Conservation (phyloP, 495 filamentous ascomycete species). For the Penicillium coffeae region DNA sequence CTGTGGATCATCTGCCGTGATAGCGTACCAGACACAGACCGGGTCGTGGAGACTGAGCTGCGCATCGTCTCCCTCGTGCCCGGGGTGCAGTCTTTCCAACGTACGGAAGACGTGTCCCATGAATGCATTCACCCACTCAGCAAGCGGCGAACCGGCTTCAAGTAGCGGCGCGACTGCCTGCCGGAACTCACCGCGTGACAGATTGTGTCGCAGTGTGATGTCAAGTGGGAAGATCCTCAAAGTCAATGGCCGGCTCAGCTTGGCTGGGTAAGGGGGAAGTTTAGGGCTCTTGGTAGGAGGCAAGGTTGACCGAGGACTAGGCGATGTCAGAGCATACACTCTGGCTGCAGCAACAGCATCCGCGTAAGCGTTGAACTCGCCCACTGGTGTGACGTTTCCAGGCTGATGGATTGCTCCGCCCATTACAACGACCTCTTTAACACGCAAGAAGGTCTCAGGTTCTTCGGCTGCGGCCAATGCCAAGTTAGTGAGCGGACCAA, state of each 20-base stretch:
- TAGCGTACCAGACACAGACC: constrained; percentile 79
- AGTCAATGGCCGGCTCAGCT: constrained; percentile 62
- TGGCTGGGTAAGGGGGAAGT: constrained; percentile 64
- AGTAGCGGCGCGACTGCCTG: constrained; percentile 47
- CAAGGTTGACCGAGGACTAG: constrained; percentile 63
- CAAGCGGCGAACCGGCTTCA: constrained; percentile 66
- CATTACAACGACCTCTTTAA: constrained; percentile 94
- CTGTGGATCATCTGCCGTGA: constrained; percentile 47
- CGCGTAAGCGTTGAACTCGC: constrained; percentile 82
- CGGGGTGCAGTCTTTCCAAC: constrained; percentile 56
- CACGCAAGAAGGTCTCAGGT: constrained; percentile 78
- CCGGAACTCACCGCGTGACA: constrained; percentile 59
- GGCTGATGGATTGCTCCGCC: constrained; percentile 75
- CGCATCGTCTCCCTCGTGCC: constrained; percentile 48
- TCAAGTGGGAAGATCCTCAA: constrained; percentile 84
- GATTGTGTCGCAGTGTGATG: constrained; percentile 72
- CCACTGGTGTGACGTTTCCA: constrained; percentile 78
- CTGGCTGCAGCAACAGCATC: constrained; percentile 82
- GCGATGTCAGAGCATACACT: constrained; percentile 85
- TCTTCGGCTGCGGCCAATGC: constrained; percentile 83
- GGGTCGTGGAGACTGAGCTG: constrained; percentile 83
- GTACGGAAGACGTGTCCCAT: constrained; percentile 72
- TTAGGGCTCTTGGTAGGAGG: constrained; percentile 48
- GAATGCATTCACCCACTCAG: constrained; percentile 77
- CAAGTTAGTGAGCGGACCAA: constrained; percentile 89